Conservation (phyloP, 805 yeast genomes). For the Kodamaea kakaduensis region DNA sequence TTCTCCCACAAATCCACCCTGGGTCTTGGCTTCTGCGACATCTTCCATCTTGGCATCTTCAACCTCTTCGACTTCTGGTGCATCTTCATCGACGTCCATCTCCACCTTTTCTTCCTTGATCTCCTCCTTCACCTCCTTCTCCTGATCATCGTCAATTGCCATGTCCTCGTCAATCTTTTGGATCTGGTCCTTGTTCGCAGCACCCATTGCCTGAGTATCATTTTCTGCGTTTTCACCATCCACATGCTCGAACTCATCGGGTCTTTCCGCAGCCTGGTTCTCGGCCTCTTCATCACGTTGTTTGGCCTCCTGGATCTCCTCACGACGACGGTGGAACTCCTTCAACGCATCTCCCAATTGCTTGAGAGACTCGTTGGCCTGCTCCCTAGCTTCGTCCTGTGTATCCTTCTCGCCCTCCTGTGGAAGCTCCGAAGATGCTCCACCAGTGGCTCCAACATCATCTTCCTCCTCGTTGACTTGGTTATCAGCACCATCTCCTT, state of each 20-base stretch:
- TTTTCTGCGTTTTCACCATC: constrained; percentile 73
- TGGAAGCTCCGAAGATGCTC: constrained; percentile 37
- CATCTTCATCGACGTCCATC: constrained; percentile 15
- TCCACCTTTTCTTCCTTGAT: constrained; percentile 5
- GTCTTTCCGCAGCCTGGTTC: constrained; percentile 55
- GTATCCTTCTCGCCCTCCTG: constrained; percentile 37
- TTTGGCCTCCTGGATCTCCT: constrained; percentile 74
- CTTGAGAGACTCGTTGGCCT: constrained; percentile 72
- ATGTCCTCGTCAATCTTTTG: constrained; percentile 74
- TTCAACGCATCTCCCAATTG: constrained; percentile 89
- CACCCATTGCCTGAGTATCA: constrained; percentile 91
- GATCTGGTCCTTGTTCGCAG: constrained; percentile 75
- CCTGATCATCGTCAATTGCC: constrained; percentile 71
- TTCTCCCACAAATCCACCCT: constrained; percentile 51
- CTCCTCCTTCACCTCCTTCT: constrained; percentile 11
- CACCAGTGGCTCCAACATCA: constrained; percentile 65
- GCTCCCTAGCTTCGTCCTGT: constrained; percentile 55
- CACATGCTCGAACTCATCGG: constrained; percentile 83
- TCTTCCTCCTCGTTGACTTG: constrained; percentile 55
- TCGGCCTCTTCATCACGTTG: constrained; percentile 36
- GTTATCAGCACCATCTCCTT: constrained; percentile 59
- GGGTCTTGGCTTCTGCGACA: constrained; percentile 28
- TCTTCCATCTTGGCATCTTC: constrained; percentile 12
- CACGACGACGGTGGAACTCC: constrained; percentile 86
- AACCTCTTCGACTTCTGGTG: constrained; percentile 19